Base-by-base conservation (phyloP, 2,329 filamentous ascomycete genomes). In the Thelonectria olida region DNA sequence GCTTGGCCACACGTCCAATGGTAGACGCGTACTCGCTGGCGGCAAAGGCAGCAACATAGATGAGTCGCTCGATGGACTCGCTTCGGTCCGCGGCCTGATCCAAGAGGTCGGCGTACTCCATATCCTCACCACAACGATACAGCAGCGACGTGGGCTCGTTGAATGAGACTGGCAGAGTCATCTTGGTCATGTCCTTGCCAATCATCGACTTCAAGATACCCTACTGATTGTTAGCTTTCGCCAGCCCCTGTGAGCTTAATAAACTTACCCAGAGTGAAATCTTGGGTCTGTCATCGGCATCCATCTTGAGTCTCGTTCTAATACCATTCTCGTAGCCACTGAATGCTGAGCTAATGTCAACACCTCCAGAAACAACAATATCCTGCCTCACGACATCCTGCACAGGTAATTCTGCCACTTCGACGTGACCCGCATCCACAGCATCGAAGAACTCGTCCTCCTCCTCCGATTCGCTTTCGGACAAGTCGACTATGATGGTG, bases 131-230 rank as follows among this genome's bases (percentile, higher is more conserved):
- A 42, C 96, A 95, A 74, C 96, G 92, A 77, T 98, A 96, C 8
- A 99, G 85, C 12, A 99, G 82, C 6, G 96, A 98, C 0, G 96
- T 99, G 1, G 96, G 96, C 78, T 99, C 96, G 79, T 99, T 99
- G 82, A 99, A 98, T 1, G 96, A 97, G 2, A 99, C 96, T 0
- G 96, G 96, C 19, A 99, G 82, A 0, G 96, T 98, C 95, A 99
- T 99, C 82, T 96, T 98, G 36, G 96, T 98, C 96, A 99, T 98
- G 74, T 99, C 96, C 77, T 99, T 98, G 65, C 96, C 96, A 78
- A 99, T 97, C 96, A 99, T 98, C 20, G 95, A 98, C 81, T 98
- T 99, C 65, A 99, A 82, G 69, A 99, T 97, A 67, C 91, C 91
- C 94, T 97, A 66, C 25, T 47, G 36, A 12, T 9, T 39, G 65